Evolutionary conservation across 1,139 yeast species (phyloP), one percentile per base, ranked within the genome.

Genomic region (Pichia sp.): DNA sequence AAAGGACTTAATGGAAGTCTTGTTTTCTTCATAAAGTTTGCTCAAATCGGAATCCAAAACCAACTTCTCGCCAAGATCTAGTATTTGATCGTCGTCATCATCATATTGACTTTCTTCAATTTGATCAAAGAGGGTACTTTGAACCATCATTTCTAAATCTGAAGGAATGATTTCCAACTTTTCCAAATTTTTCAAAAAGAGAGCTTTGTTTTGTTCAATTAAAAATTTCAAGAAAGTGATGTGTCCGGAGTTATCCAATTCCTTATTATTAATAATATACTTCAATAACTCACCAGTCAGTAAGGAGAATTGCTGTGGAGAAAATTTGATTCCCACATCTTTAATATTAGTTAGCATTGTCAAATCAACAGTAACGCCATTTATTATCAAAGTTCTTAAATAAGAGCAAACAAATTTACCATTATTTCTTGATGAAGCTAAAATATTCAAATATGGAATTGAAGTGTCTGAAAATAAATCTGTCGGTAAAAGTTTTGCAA

Each of bases 101-200:
- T 36, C 58, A 5, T 57, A 58, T 29, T 64, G 64, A 27, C 60
- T 55, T 34, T 59, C 52, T 16, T 38, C 35, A 0, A 40, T 50
- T 31, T 39, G 36, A 27, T 62, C 59, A 9, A 57, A 48, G 11
- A 64, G 66, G 2, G 87, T 79, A 2, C 81, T 70, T 66, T 85
- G 83, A 43, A 85, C 66, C 48, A 73, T 69, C 70, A 85, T 74
- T 64, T 86, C 95, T 52, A 86, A 71, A 11, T 75, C 71, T 36
- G 75, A 75, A 27, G 81, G 53, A 33, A 69, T 65, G 38, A 77
- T 53, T 29, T 66, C 63, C 29, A 67, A 51, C 1, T 65, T 60
- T 4, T 63, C 59, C 50, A 84, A 65, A 9, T 67, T 63, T 11
- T 64, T 56, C 11, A 66, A 41, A 46, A 84, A 74, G 33, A 68